Conservation (phyloP, 495 filamentous ascomycete species). For the Xylaria nigripes region DNA sequence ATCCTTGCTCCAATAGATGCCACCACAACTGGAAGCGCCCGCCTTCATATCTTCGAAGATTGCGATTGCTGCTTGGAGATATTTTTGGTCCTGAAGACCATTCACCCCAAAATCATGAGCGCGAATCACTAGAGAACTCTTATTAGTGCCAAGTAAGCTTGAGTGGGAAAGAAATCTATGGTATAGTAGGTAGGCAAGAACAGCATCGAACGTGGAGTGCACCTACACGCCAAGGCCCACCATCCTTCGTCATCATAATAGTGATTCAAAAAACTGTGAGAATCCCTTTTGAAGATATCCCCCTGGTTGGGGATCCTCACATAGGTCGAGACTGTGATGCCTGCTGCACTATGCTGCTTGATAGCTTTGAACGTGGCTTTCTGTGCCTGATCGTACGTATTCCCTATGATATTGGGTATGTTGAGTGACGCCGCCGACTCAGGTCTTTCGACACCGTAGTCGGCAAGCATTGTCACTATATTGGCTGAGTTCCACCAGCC, state of each 20-base stretch:
- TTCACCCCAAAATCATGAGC: constrained; percentile 48
- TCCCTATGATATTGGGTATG: constrained; percentile 33
- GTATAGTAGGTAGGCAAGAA: background rate
- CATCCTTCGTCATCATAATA: constrained; percentile 67
- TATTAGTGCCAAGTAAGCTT: constrained; percentile 1
- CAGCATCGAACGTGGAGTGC: background rate
- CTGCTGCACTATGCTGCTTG: constrained; percentile 26
- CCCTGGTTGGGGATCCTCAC: constrained; percentile 13
- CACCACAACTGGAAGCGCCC: constrained; percentile 50
- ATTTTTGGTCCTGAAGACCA: constrained; percentile 41
- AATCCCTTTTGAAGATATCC: constrained; percentile 24
- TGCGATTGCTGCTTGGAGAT: constrained; percentile 47
- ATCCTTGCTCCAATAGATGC: constrained; percentile 62
- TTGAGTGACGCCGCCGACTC: constrained; percentile 21
- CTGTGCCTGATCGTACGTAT: constrained; percentile 37
- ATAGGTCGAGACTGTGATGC: constrained; percentile 29
- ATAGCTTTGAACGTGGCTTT: constrained; percentile 18
- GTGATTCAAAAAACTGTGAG: constrained; percentile 49
- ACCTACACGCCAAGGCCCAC: constrained; percentile 53
- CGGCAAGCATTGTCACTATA: constrained; percentile 53
- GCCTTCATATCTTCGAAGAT: constrained; percentile 57
- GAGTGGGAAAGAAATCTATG: constrained; percentile 1
- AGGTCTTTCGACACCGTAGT: constrained; percentile 44
- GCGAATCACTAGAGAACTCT: constrained; percentile 38
- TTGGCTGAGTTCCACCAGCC: constrained; percentile 78